Evolutionary conservation across 257 asterid species (phyloP).

Genomic region (Primulina huaijiensis): DNA sequence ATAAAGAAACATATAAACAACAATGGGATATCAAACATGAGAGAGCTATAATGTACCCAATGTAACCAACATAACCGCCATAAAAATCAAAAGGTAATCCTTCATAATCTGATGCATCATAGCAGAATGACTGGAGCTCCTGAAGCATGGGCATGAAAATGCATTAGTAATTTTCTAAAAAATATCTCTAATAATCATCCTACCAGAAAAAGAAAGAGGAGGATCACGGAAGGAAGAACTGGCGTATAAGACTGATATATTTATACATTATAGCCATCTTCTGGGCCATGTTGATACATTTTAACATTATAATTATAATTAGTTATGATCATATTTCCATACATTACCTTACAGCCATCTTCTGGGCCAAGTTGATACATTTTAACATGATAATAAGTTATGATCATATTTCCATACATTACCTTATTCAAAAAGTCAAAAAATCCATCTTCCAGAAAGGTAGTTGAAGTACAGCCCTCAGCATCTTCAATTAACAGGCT

Average conservation of each 20-base stretch:
- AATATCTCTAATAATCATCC: background rate
- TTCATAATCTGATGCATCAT: conserved; percentile 72
- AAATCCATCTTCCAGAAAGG: conserved; percentile 64
- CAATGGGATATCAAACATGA: background rate
- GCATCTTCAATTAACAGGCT: conserved; percentile 67
- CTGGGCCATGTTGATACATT: background rate
- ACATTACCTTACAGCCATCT: no score
- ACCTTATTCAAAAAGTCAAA: conserved; percentile 78
- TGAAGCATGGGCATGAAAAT: conserved; percentile 32
- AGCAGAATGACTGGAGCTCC: conserved; percentile 82
- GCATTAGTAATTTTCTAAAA: background rate
- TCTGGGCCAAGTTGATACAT: no score
- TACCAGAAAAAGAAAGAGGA: background rate
- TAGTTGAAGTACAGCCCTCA: conserved; percentile 40
- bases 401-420: conserved; percentile 10
- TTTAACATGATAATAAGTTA: background rate
- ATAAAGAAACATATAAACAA: background rate
- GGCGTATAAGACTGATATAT: background rate
- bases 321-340: no score
- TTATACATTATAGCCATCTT: background rate
- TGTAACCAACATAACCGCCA: conserved; percentile 94
- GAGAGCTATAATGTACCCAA: conserved; percentile 56
- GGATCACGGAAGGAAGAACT: background rate
- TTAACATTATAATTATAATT: no score
- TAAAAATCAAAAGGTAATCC: conserved; percentile 88